phyloP scores from a whole-genome alignment of 164 flowering plant genomes.

The Hamamelis virginiana region DNA sequence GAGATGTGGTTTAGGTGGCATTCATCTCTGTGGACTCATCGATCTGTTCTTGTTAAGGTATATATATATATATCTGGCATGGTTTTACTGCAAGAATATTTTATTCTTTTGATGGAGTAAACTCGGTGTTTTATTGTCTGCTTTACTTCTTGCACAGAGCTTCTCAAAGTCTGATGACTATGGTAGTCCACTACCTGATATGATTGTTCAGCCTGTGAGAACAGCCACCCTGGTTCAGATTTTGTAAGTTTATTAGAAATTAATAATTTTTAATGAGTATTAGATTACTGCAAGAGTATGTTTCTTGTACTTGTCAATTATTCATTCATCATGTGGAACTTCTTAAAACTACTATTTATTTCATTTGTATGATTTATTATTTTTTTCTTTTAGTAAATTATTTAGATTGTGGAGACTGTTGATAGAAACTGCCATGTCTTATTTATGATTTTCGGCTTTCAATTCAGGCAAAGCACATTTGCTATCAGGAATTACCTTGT shows the following conservation, averaged over 20 bases:
- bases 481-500: slow-evolving; percentile 53
- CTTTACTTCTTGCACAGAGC: slow-evolving; percentile 29
- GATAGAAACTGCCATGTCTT: neutral
- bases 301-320: too few species aligned
- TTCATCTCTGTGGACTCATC: slow-evolving; percentile 61
- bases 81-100: neutral
- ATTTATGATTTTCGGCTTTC: neutral
- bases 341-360: neutral
- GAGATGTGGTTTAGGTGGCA: slow-evolving; percentile 98
- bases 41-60: slow-evolving; percentile 37
- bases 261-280: neutral
- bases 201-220: slow-evolving; percentile 56
- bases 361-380: neutral
- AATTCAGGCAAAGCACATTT: slow-evolving; percentile 41
- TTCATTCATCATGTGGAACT: too few species aligned
- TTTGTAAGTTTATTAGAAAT: slow-evolving; percentile 51
- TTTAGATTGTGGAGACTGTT: neutral
- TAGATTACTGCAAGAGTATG: too few species aligned
- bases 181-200: slow-evolving; percentile 34
- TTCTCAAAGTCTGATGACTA: slow-evolving; percentile 19
- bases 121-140: slow-evolving; percentile 1
- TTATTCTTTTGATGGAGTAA: neutral
- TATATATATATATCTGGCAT: too few species aligned
- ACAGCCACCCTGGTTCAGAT: slow-evolving; percentile 37
- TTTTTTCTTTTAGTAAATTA: neutral